Percentiles rank a stretch among this genome's conserved stretches.
Evolutionary conservation across 1,284 basidiomycete genomes (phyloP).

Genomic region (Papiliotrema nemorosa): DNA sequence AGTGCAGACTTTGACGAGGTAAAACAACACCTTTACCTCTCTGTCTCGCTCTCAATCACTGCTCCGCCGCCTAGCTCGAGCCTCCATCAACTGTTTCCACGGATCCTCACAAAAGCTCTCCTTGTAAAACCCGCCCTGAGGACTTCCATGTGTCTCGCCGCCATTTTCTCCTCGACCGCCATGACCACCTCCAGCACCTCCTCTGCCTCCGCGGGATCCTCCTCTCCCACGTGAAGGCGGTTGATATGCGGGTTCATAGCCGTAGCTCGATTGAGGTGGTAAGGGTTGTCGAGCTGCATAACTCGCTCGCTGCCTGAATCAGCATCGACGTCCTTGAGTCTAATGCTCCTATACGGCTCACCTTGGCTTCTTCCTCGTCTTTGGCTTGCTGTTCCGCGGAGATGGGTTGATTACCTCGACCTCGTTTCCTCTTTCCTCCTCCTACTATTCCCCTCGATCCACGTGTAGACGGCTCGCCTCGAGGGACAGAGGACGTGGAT

Average conservation of each 20-base stretch:
- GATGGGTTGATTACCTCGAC: conserved; percentile 16
- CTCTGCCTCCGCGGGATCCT: conserved; percentile 5
- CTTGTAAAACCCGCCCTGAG: conserved; percentile 24
- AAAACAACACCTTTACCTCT: no score
- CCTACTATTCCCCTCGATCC: conserved; percentile 33
- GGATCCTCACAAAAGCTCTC: conserved; percentile 40
- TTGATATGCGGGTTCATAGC: no score
- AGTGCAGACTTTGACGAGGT: no score
- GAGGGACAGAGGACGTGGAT: conserved; percentile 1
- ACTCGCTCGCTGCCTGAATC: no score
- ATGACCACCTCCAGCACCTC: conserved; percentile 4
- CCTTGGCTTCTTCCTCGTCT: no score
- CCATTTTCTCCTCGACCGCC: conserved; percentile 3
- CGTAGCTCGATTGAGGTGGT: no score
- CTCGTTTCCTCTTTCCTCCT: conserved; percentile 23
- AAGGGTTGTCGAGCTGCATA: no score
- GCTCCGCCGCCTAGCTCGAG: neutral
- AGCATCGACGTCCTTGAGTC: no score
- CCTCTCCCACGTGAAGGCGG: neutral
- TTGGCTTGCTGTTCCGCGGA: no score
- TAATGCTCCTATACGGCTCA: no score
- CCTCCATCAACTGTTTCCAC: conserved; percentile 25
- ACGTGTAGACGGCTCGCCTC: conserved; percentile 10
- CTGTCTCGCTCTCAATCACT: no score
- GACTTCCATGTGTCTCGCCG: conserved; percentile 1